phyloP scores from a whole-genome alignment of 495 filamentous ascomycete genomes.

The Collariella sp. region DNA sequence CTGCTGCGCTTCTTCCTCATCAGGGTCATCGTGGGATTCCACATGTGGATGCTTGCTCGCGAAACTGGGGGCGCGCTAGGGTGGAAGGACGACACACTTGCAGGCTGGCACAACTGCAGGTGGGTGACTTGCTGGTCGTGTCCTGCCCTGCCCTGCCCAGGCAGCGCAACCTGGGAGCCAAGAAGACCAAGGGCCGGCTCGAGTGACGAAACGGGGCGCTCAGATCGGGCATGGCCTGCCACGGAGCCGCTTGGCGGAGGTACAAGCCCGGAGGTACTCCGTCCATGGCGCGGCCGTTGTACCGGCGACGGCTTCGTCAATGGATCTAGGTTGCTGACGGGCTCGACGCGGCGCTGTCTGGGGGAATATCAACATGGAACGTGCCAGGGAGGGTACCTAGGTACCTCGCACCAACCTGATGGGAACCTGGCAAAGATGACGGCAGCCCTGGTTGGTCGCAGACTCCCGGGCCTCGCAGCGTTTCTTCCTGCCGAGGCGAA shows the following conservation, averaged over 20 bases:
- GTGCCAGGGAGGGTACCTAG: no score
- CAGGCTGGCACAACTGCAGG: no score
- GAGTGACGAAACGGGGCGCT: constrained; percentile 24
- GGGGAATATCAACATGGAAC: no score
- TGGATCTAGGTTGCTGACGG: no score
- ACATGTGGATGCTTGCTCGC: constrained; percentile 13
- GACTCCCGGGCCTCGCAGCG: no score
- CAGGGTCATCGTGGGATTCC: constrained; percentile 15
- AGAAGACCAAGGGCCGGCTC: constrained; percentile 7
- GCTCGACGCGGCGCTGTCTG: no score
- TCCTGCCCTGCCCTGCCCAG: constrained; percentile 4
- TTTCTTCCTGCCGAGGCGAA: constrained; percentile 7
- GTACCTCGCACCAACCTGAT: no score
- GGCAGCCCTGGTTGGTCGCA: constrained; percentile 10
- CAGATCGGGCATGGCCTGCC: constrained; percentile 15
- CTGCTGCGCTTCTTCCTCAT: not conserved
- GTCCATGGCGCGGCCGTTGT: constrained; percentile 10
- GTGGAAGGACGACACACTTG: constrained; percentile 4
- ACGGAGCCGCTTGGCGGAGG: constrained; percentile 8
- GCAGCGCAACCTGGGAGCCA: not conserved
- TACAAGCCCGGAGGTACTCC: no score
- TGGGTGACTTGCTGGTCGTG: no score
- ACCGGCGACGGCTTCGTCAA: constrained; percentile 9
- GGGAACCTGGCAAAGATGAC: no score
- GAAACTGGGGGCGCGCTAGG: constrained; percentile 22